Evolutionary conservation across 495 filamentous ascomycete species (phyloP), one percentile per base, ranked within the genome.

Genomic region (Hyaloscypha bicolor): DNA sequence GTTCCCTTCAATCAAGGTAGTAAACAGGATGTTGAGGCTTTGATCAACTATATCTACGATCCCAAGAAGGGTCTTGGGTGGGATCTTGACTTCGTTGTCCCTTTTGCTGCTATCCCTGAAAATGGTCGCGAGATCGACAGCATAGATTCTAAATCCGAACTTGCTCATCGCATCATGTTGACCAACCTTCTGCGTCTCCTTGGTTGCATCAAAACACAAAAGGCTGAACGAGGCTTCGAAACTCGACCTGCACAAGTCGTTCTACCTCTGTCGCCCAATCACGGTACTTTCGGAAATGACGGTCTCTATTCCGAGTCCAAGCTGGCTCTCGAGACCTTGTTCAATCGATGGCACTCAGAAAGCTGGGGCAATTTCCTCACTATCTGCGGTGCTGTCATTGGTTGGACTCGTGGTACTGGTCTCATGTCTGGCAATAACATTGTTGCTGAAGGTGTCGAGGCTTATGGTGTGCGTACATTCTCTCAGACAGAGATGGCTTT

Each of bases 401-500:
- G 95, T 67, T 99, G 95, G 95, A 99, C 95, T 67, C 94, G 95
- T 79, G 95, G 95, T 58, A 99, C 95, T 63, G 95, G 95, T 71
- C 85, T 99, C 68, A 99, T 99, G 95, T 91, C 90, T 73, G 94
- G 92, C 70, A 99, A 99, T 83, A 99, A 99, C 77, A 88, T 97
- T 75, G 93, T 97, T 63, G 96, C 95, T 8, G 94, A 98, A 77
- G 96, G 94, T 58, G 91, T 99, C 62, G 95, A 99, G 80, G 91
- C 90, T 69, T 93, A 94, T 73, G 95, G 95, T 74, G 96, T 98
- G 19, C 92, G 96, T 69, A 99, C 95, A 5, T 99, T 99, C 82
- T 97, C 94, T 21, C 96, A 98, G 81, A 93, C 96, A 72, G 95
- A 99, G 79, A 99, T 99, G 95, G 95, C 95, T 4, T 98, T 99